Percentiles rank a stretch among this genome's conserved stretches.
These are phyloP conservation scores for Sporisorium sorghi DNA, from an alignment of 1,284 basidiomycete species.

Conservation along the genomic window DNA sequence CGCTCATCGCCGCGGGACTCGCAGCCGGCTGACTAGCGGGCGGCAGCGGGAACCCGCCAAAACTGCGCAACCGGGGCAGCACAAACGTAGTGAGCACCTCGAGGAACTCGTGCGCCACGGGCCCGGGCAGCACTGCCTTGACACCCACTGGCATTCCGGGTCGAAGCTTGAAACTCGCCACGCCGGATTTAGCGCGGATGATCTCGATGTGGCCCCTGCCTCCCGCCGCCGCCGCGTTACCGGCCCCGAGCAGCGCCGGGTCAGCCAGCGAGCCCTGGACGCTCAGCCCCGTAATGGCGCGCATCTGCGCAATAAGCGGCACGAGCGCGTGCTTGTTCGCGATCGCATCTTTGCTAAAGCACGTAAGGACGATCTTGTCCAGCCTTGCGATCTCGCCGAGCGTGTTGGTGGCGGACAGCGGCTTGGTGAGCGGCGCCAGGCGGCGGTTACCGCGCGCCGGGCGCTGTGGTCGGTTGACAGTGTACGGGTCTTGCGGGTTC, in stretches of 20 bases:
- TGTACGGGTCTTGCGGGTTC: conserved; percentile 83
- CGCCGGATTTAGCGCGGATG: conserved; percentile 80
- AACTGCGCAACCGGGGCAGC: conserved; percentile 89
- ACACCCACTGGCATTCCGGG: conserved; percentile 85
- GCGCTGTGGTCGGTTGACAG: conserved; percentile 78
- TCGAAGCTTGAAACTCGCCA: conserved; percentile 85
- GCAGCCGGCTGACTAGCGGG: conserved; percentile 69
- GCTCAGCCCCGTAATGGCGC: conserved; percentile 87
- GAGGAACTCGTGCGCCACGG: conserved; percentile 93
- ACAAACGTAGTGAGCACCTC: conserved; percentile 91
- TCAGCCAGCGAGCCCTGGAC: conserved; percentile 61
- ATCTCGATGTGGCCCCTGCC: conserved; percentile 76
- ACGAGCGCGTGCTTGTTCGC: conserved; percentile 82
- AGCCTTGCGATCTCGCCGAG: conserved; percentile 74
- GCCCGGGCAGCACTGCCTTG: conserved; percentile 88
- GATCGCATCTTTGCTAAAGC: conserved; percentile 73
- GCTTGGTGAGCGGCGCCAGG: conserved; percentile 55
- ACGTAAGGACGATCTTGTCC: conserved; percentile 78
- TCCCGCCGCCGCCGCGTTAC: background rate
- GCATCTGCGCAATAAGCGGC: conserved; percentile 84
- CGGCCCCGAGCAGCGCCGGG: conserved; percentile 39
- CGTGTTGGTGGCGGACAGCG: conserved; percentile 38
- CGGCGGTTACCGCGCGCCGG: conserved; percentile 75
- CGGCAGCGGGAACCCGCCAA: conserved; percentile 82
- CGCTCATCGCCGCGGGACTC: conserved; percentile 78